Percentiles rank a stretch among this genome's conserved stretches.
Conservation (phyloP, 164 flowering plant species). For the Berberis thunbergii region DNA sequence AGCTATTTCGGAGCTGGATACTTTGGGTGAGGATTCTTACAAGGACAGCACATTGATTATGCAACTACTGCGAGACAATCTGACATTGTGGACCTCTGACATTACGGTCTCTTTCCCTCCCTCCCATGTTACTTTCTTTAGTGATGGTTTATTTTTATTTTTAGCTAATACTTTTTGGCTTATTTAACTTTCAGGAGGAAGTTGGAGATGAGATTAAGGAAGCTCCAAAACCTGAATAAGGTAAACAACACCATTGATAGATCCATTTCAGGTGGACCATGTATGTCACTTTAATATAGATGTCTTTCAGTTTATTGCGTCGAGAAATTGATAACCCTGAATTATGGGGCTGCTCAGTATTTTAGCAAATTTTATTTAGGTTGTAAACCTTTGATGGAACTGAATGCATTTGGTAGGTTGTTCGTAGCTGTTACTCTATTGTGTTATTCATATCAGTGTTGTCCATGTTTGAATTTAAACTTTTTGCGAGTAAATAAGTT, state of each 20-base stretch:
- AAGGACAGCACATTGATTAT: slow-evolving; percentile 63
- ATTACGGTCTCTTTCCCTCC: slow-evolving; percentile 33
- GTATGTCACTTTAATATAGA: not conserved
- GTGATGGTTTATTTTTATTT: not conserved
- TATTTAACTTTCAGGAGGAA: slow-evolving; percentile 11
- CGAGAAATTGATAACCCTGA: no score
- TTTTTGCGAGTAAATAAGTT: no score
- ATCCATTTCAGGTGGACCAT: slow-evolving; percentile 4
- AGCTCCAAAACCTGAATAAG: slow-evolving; percentile 34
- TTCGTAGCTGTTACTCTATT: no score
- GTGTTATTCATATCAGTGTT: no score
- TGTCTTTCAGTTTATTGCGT: not conserved
- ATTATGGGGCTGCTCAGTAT: no score
- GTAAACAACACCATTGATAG: not conserved
- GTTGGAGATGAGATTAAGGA: slow-evolving; percentile 59
- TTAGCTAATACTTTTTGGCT: not conserved
- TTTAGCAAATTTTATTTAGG: no score
- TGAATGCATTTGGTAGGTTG: no score
- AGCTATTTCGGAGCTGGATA: slow-evolving; percentile 69
- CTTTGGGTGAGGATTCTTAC: slow-evolving; percentile 77
- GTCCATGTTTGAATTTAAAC: no score
- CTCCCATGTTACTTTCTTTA: not conserved
- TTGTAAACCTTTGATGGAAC: no score
- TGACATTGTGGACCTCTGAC: slow-evolving; percentile 73
- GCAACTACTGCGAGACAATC: slow-evolving; percentile 58